Evolutionary conservation across 495 filamentous ascomycete genomes (phyloP), one percentile per base, ranked within the genome.

Genomic region (Tuber microsphaerosporum): DNA sequence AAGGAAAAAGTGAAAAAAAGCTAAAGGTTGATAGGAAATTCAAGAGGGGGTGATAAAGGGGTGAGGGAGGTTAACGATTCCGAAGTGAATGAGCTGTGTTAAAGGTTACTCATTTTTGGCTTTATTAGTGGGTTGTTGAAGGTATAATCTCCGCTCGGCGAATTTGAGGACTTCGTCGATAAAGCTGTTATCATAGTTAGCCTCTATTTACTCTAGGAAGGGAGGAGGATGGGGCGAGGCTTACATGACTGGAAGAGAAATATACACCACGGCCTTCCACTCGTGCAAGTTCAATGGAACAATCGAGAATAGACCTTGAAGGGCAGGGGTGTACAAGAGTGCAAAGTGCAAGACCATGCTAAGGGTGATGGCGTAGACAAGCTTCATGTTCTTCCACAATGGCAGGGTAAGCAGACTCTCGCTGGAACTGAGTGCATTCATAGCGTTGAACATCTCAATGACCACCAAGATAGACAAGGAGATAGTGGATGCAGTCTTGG

Each of bases 391-490:
- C 81, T 95, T 89, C 94, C 93, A 96, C 41, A 99, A 86, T 26
- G 93, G 94, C 77, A 98, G 90, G 17, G 95, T 97, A 44, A 99
- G 85, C 3, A 99, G 90, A 8, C 93, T 97, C 84, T 98, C 96
- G 84, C 92, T 94, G 14, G 93, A 96, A 22, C 94, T 97, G 22
- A 99, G 88, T 1, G 95, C 95, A 83, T 99, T 99, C 93, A 99
- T 97, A 75, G 96, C 96, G 85, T 99, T 99, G 79, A 99, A 87
- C 96, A 99, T 99, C 87, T 99, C 96, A 82, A 99, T 98, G 76
- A 97, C 93, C 43, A 99, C 96, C 41, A 99, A 88, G 82, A 91
- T 92, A 48, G 85, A 96, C 48, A 99, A 89, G 26, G 93, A 97
- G 44, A 98, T 89, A 8, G 96, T 99, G n/a, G 94, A 97, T 6